Evolutionary conservation across 352 stramenopile genomes (phyloP).

Genomic region (Phytopythium oedochilum): DNA sequence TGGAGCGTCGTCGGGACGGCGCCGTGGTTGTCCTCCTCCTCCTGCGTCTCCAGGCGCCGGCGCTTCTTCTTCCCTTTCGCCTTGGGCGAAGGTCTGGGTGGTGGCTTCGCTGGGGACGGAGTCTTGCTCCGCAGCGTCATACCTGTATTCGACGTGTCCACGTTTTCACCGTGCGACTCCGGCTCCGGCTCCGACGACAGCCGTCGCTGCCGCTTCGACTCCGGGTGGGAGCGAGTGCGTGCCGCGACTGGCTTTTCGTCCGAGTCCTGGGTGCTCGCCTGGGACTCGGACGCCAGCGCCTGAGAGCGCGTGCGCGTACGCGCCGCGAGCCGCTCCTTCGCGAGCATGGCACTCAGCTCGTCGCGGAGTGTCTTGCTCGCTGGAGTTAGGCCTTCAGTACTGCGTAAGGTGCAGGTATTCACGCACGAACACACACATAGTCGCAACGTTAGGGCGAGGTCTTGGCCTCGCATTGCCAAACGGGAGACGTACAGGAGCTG

Average conservation of each 20-base stretch:
- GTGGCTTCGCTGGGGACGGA: neutral
- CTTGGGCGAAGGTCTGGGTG: neutral
- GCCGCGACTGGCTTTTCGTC: conserved; percentile 1
- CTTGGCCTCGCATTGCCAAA: too few relatives aligned
- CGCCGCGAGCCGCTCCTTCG: conserved; percentile 5
- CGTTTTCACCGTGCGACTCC: neutral
- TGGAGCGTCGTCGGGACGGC: neutral
- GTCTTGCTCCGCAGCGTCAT: neutral
- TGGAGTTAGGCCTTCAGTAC: conserved; percentile 18
- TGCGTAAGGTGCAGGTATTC: too few relatives aligned
- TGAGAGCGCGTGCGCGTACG: conserved; percentile 18
- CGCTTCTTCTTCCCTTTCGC: conserved; percentile 16
- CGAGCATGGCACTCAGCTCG: conserved; percentile 15
- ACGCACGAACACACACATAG: too few relatives aligned
- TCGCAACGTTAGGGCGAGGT: too few relatives aligned
- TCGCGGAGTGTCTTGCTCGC: conserved; percentile 16
- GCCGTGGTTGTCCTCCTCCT: conserved; percentile 8
- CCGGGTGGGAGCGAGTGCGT: conserved; percentile 1
- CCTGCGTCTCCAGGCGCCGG: conserved; percentile 1
- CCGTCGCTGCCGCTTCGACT: conserved; percentile 1
- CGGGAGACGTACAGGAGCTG: conserved; percentile 48
- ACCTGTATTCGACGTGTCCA: neutral
- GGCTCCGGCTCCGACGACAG: neutral
- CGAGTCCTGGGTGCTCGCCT: conserved; percentile 8
- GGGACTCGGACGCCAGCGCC: conserved; percentile 10